These are phyloP conservation scores for Aspergillus pseudoterreus DNA, from an alignment of 2,329 filamentous ascomycete genomes.

Conservation along the genomic window DNA sequence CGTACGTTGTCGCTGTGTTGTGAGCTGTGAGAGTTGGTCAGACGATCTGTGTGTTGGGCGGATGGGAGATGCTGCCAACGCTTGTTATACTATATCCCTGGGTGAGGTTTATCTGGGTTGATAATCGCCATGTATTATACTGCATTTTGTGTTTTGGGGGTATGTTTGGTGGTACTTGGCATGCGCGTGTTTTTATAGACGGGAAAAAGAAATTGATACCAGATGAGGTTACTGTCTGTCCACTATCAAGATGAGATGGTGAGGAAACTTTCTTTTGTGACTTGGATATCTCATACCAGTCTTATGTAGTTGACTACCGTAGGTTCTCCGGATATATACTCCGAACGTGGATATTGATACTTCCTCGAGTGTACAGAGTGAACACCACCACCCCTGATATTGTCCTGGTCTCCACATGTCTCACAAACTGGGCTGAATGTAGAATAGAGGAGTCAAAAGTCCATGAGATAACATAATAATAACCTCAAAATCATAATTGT, in stretches of 20 bases:
- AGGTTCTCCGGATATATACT: no score
- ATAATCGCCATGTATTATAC: slow-evolving; percentile 24
- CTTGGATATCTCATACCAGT: no score
- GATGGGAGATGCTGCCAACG: slow-evolving; percentile 2
- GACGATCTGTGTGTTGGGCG: slow-evolving; percentile 1
- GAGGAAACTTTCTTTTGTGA: no score
- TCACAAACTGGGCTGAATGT: no score
- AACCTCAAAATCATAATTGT: no score
- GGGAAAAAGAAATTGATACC: background rate
- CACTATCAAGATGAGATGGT: no score
- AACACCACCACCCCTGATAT: no score
- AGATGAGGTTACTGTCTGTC: background rate
- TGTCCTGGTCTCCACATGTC: no score
- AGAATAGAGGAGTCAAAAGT: background rate
- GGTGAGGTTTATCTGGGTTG: slow-evolving; percentile 1
- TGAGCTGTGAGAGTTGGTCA: slow-evolving; percentile 3
- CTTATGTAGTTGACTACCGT: no score
- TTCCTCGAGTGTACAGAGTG: no score
- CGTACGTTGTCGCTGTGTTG: slow-evolving; percentile 4
- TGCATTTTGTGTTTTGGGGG: slow-evolving; percentile 16
- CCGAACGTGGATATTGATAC: no score
- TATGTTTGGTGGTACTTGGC: background rate
- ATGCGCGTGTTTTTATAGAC: background rate
- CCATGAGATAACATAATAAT: background rate
- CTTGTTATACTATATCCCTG: slow-evolving; percentile 9